Conservation (phyloP, 2,329 filamentous ascomycete species). For the Alternaria gaisen region DNA sequence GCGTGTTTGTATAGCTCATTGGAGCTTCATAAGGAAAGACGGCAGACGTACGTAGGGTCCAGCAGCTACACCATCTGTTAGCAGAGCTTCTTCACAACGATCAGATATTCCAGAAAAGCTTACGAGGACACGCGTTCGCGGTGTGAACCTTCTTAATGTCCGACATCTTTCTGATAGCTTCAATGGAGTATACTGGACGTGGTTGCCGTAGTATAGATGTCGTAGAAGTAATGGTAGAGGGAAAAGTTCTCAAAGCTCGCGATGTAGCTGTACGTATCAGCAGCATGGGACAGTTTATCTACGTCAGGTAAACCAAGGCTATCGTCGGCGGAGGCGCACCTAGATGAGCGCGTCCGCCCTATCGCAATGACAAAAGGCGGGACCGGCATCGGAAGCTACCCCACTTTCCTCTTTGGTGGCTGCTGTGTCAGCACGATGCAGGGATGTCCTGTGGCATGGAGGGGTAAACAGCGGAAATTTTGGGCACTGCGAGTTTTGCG, state of each 20-base stretch:
- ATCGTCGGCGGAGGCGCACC: conserved; percentile 22
- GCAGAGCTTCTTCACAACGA: neutral
- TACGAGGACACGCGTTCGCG: conserved; percentile 55
- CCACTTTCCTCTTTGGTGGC: conserved; percentile 8
- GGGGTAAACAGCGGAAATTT: conserved; percentile 19
- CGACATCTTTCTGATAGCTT: conserved; percentile 46
- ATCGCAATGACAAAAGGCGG: neutral
- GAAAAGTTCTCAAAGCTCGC: neutral
- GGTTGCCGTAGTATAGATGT: neutral
- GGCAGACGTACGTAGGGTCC: conserved; percentile 54
- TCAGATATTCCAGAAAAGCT: conserved; percentile 21
- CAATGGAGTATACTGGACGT: neutral
- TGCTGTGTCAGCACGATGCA: neutral
- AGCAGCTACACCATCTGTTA: conserved; percentile 44
- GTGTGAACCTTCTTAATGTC: conserved; percentile 56
- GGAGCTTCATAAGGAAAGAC: neutral
- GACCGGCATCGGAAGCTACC: conserved; percentile 9
- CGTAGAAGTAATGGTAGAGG: neutral
- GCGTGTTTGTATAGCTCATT: neutral
- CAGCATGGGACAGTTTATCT: conserved; percentile 20
- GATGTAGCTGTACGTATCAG: neutral
- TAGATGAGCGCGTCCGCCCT: conserved; percentile 1
- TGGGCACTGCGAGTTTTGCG: conserved; percentile 8
- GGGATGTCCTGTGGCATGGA: conserved; percentile 10
- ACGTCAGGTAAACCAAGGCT: conserved; percentile 35